Percentiles rank a stretch among this genome's conserved stretches.
Evolutionary conservation across 768 basidiomycete genomes (phyloP).

Genomic region (Infundibulicybe gibba): DNA sequence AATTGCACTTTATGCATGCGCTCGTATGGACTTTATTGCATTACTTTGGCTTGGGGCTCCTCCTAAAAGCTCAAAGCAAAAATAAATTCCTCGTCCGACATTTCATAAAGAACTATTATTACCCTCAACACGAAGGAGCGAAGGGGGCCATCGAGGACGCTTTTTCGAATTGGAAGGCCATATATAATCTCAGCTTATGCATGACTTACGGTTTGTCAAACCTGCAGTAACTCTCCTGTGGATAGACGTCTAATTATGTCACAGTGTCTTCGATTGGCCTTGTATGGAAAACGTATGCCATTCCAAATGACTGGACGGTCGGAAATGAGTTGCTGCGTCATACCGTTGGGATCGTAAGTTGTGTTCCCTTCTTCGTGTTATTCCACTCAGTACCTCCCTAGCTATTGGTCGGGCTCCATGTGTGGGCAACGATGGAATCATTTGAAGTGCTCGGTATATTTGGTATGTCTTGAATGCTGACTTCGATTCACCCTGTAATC

Average conservation of each 20-base stretch:
- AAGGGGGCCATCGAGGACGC: constrained; percentile 87
- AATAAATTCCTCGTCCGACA: constrained; percentile 90
- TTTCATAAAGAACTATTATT: constrained; percentile 93
- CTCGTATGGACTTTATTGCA: constrained; percentile 85
- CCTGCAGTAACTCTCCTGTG: background rate
- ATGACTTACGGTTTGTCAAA: constrained; percentile 82
- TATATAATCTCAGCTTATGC: constrained; percentile 89
- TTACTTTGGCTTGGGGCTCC: constrained; percentile 79
- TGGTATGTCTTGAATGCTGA: constrained; percentile 41
- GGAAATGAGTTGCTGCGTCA: constrained; percentile 87
- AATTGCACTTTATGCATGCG: constrained; percentile 79
- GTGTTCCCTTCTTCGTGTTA: background rate
- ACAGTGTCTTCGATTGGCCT: constrained; percentile 87
- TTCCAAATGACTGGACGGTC: constrained; percentile 82
- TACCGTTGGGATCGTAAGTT: constrained; percentile 78
- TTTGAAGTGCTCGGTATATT: constrained; percentile 94
- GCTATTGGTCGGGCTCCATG: constrained; percentile 82
- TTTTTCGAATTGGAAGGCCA: constrained; percentile 91
- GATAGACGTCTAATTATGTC: background rate
- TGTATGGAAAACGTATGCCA: constrained; percentile 86
- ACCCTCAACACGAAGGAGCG: constrained; percentile 64
- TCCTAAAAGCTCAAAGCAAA: constrained; percentile 82
- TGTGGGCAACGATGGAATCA: constrained; percentile 89
- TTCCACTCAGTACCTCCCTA: constrained; percentile 21
- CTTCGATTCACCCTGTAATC: background rate